These are phyloP conservation scores for Pseudohalonectria lignicola DNA, from an alignment of 2,329 filamentous ascomycete genomes.

Conservation along the genomic window DNA sequence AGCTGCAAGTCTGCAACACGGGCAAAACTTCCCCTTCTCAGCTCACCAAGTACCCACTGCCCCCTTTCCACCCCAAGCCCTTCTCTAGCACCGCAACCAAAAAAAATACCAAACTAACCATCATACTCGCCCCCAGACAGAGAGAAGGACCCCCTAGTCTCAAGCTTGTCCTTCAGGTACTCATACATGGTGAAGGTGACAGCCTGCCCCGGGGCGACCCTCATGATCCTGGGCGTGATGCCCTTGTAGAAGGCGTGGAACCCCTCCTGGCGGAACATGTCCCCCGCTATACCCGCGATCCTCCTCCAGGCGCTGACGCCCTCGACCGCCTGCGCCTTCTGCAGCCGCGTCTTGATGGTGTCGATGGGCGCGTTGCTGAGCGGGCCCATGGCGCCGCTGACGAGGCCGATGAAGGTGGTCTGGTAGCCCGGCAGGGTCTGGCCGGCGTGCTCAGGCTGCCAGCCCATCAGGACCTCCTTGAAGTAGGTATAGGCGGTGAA, in stretches of 20 bases:
- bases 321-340: conserved; percentile 74
- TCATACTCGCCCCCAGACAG: conserved; percentile 55
- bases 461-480: conserved; percentile 64
- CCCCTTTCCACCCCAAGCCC: background rate
- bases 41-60: background rate
- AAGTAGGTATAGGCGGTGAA: conserved; percentile 97
- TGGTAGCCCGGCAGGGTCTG: conserved; percentile 72
- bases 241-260: conserved; percentile 96
- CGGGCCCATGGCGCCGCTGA: conserved; percentile 90
- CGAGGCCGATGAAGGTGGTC: conserved; percentile 81
- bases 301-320: conserved; percentile 72
- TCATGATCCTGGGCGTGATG: conserved; percentile 94
- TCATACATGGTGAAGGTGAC: conserved; percentile 71
- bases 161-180: conserved; percentile 61
- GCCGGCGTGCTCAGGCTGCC: conserved; percentile 58
- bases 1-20: too few species aligned
- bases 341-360: conserved; percentile 94
- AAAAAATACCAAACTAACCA: conserved; percentile 35
- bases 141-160: conserved; percentile 49
- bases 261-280: conserved; percentile 91
- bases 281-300: conserved; percentile 65
- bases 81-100: background rate
- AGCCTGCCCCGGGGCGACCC: conserved; percentile 89
- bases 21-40: background rate
- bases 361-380: conserved; percentile 96